Evolutionary conservation across 306 rosid species (phyloP).

Genomic region (Gillenia trifoliata): DNA sequence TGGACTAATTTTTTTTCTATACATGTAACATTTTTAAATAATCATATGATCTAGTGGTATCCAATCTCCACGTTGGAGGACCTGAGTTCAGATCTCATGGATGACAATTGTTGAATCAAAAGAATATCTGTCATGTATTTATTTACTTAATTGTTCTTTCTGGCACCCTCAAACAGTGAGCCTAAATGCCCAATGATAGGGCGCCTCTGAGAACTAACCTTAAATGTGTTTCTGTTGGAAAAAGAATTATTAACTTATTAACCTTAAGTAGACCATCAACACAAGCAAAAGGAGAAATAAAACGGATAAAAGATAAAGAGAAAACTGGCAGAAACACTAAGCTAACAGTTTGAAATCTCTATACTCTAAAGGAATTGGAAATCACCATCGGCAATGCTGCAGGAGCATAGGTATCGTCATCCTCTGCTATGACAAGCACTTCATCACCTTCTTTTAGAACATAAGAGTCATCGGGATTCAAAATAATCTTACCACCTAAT

Average conservation of each 20-base stretch:
- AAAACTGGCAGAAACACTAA: conserved; percentile 17
- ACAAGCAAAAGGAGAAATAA: conserved; percentile 15
- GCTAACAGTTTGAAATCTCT: not conserved
- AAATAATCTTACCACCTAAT: conserved; percentile 67
- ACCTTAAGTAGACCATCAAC: not conserved
- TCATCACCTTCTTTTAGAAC: conserved; percentile 84
- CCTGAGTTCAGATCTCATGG: not conserved
- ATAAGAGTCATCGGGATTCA: conserved; percentile 83
- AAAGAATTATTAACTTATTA: not conserved
- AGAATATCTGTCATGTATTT: not conserved
- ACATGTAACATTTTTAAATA: not conserved
- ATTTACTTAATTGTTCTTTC: not conserved
- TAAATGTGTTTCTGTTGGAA: not conserved
- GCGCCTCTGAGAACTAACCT: conserved; percentile 14
- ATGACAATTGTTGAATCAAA: not conserved
- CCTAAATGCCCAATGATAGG: not conserved
- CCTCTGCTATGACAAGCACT: conserved; percentile 87
- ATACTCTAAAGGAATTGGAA: conserved; percentile 31
- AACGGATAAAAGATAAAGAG: not conserved
- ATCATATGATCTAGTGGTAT: not conserved
- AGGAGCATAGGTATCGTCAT: conserved; percentile 84
- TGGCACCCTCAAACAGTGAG: conserved; percentile 1
- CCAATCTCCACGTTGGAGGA: not conserved
- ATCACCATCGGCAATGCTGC: conserved; percentile 75
- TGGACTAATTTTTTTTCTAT: not conserved